These are phyloP conservation scores for Fusarium circinatum DNA, from an alignment of 2,329 filamentous ascomycete genomes.

Conservation along the genomic window DNA sequence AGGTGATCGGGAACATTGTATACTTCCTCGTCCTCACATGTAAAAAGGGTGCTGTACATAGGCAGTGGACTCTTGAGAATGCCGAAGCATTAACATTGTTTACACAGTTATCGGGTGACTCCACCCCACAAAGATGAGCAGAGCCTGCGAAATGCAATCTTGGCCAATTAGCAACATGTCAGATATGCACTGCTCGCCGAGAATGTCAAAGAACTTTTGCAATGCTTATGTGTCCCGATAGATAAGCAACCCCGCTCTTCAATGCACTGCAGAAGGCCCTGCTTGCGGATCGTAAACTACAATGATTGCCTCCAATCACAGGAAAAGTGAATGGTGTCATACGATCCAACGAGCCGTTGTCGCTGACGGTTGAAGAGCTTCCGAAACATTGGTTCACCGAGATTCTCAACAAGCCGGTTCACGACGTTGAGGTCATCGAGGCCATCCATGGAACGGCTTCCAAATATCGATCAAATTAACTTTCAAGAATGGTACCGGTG, in stretches of 20 bases:
- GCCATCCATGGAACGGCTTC: conserved; percentile 17
- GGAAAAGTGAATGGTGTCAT: neutral
- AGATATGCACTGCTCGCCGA: neutral
- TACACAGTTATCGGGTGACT: neutral
- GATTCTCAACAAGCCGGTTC: neutral
- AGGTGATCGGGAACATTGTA: rapidly evolving
- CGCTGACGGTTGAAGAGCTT: neutral
- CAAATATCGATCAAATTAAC: neutral
- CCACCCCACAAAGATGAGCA: neutral
- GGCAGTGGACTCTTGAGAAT: neutral
- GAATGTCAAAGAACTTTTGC: neutral
- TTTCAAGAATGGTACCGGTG: neutral
- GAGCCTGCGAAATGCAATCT: rapidly evolving
- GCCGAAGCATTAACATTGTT: neutral
- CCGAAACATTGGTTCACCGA: neutral
- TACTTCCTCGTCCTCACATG: rapidly evolving
- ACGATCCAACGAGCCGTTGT: neutral
- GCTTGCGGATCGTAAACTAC: rapidly evolving
- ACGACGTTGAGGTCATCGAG: neutral
- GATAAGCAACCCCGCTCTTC: neutral
- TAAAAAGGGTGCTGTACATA: rapidly evolving
- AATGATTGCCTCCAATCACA: neutral
- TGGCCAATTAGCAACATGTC: neutral
- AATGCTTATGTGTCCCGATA: rapidly evolving
- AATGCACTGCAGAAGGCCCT: rapidly evolving